Percentiles rank a stretch among this genome's conserved stretches.
Evolutionary conservation across 1,284 basidiomycete species (phyloP).

Genomic region (Apiotrichum brassicae): DNA sequence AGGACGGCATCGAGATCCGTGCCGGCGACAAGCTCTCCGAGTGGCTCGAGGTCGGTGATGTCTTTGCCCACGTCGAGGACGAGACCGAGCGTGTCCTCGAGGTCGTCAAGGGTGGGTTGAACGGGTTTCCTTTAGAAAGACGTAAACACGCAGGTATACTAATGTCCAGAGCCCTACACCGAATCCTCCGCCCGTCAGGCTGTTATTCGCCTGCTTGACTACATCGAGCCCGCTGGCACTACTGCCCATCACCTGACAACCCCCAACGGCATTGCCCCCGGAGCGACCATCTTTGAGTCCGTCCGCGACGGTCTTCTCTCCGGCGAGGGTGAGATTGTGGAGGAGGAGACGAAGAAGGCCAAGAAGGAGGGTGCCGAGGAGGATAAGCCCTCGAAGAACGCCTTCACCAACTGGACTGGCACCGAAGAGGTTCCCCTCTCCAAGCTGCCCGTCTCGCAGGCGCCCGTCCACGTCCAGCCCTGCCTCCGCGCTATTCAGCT

Average conservation of each 20-base stretch:
- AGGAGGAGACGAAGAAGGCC: slow-evolving; percentile 33
- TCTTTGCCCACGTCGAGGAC: slow-evolving; percentile 39
- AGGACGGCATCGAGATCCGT: slow-evolving; percentile 28
- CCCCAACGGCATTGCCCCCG: slow-evolving; percentile 48
- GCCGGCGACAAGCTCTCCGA: slow-evolving; percentile 46
- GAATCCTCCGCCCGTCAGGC: slow-evolving; percentile 50
- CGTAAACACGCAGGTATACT: too few relatives aligned
- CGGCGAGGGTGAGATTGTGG: slow-evolving; percentile 19
- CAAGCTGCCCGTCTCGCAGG: slow-evolving; percentile 41
- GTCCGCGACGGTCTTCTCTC: slow-evolving; percentile 46
- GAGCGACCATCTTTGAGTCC: slow-evolving; percentile 50
- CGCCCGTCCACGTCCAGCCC: slow-evolving; percentile 36
- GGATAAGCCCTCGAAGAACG: slow-evolving; percentile 34
- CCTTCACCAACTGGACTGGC: slow-evolving; percentile 46
- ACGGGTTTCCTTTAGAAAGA: too few relatives aligned
- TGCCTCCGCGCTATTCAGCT: slow-evolving; percentile 50
- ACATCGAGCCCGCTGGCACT: slow-evolving; percentile 46
- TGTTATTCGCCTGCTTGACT: slow-evolving; percentile 50
- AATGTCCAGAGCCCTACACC: slow-evolving; percentile 48
- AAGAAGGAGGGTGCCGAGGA: slow-evolving; percentile 28
- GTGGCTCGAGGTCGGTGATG: slow-evolving; percentile 46
- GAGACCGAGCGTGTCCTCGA: slow-evolving; percentile 38
- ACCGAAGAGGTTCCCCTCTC: slow-evolving; percentile 32
- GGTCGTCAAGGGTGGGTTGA: slow-evolving; percentile 39
- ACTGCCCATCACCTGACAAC: slow-evolving; percentile 43